phyloP scores from a whole-genome alignment of 2,329 filamentous ascomycete genomes.

The Nigrospora osmanthi region DNA sequence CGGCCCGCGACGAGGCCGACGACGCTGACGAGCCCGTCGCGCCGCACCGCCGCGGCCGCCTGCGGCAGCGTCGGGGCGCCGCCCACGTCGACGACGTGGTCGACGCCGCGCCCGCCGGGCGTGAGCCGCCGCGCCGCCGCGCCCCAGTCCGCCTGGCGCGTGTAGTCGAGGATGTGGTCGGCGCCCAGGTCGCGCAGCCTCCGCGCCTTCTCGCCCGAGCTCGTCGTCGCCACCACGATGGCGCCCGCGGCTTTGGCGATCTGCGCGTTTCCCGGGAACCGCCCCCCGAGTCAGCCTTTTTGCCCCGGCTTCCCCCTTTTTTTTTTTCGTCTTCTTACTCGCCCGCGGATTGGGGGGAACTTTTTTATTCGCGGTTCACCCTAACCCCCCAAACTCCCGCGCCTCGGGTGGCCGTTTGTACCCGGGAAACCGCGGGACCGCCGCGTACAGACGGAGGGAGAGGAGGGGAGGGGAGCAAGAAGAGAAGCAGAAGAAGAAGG shows the following conservation, averaged over 20 bases:
- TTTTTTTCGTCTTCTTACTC: neutral
- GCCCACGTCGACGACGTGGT: slow-evolving; percentile 60
- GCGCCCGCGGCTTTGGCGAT: slow-evolving; percentile 41
- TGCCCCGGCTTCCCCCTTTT: no score
- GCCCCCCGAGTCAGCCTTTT: neutral
- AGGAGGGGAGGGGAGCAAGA: no score
- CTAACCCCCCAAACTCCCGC: no score
- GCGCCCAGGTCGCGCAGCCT: slow-evolving; percentile 48
- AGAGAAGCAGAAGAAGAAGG: neutral
- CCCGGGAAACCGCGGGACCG: no score
- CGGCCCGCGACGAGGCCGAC: slow-evolving; percentile 18
- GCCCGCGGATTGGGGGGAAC: neutral
- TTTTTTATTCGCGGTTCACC: neutral
- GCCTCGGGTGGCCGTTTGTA: neutral
- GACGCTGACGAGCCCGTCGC: slow-evolving; percentile 23
- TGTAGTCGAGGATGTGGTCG: slow-evolving; percentile 54
- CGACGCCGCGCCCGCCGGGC: slow-evolving; percentile 41
- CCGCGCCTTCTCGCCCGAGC: slow-evolving; percentile 43
- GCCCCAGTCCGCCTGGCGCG: slow-evolving; percentile 50
- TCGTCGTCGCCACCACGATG: slow-evolving; percentile 51
- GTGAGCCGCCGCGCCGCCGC: slow-evolving; percentile 42
- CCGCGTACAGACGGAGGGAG: no score
- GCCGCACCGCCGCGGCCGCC: slow-evolving; percentile 39
- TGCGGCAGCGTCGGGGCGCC: slow-evolving; percentile 53
- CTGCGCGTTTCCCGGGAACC: neutral